phyloP scores from a whole-genome alignment of 2,329 filamentous ascomycete species.

The Aspergillus jensenii region DNA sequence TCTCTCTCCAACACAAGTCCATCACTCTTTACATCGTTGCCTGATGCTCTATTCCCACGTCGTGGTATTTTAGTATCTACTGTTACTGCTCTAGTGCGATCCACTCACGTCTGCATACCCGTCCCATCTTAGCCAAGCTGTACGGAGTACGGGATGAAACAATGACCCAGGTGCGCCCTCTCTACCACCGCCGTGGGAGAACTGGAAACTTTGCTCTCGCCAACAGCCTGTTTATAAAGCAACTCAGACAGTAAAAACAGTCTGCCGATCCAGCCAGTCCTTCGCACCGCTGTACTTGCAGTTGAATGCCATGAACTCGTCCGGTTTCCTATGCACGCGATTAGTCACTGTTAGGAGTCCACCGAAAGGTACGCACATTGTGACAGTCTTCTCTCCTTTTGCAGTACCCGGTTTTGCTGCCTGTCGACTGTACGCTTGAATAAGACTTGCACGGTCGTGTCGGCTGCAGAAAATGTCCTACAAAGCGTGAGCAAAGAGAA shows the following conservation, averaged over 20 bases:
- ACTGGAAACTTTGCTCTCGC: background rate
- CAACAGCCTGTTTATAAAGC: background rate
- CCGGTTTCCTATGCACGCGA: background rate
- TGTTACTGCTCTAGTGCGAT: no score
- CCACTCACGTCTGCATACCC: no score
- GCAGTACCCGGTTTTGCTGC: conserved; percentile 3
- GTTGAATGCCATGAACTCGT: conserved; percentile 9
- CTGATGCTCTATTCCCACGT: no score
- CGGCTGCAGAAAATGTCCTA: conserved; percentile 7
- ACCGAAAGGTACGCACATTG: background rate
- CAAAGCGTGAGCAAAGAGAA: background rate
- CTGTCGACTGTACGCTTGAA: conserved; percentile 12
- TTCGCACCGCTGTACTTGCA: conserved; percentile 3
- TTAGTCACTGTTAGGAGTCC: background rate
- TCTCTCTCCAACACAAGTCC: background rate
- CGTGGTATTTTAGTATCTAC: no score
- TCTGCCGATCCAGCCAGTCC: background rate
- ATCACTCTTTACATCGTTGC: no score
- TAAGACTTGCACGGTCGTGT: background rate
- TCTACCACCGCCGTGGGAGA: no score
- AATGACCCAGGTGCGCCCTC: no score
- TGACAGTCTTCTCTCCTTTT: conserved; percentile 5
- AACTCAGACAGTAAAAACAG: background rate
- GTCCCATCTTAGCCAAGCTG: no score
- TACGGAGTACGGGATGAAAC: no score